Evolutionary conservation across 2,329 filamentous ascomycete species (phyloP).

Genomic region (Sclerotinia borealis): DNA sequence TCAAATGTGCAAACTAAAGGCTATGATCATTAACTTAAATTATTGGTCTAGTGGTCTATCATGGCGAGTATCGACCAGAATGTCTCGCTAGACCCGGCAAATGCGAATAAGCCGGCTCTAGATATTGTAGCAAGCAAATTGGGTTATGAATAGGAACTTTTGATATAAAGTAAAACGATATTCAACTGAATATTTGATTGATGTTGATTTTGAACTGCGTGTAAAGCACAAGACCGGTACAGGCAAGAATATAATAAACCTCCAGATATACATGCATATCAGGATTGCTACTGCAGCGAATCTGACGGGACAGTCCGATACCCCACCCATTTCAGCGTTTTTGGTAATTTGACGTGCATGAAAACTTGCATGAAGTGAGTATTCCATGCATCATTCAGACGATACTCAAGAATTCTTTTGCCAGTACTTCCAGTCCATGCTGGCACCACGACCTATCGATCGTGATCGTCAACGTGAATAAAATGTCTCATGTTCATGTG

Average conservation of each 20-base stretch:
- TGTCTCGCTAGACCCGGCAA: not conserved
- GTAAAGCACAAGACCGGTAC: not conserved
- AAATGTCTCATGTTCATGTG: not conserved
- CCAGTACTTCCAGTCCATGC: not conserved
- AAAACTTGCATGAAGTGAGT: not conserved
- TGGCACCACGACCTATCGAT: constrained; percentile 1
- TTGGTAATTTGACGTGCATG: not conserved
- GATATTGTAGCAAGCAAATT: not conserved
- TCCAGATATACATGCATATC: not conserved
- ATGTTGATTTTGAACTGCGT: not conserved
- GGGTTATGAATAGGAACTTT: not conserved
- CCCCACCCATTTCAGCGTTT: not conserved
- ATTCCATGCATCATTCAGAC: not conserved
- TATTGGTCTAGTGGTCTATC: not conserved
- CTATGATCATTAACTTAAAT: not conserved
- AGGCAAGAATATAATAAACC: not conserved
- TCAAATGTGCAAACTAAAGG: not conserved
- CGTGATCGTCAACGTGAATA: not conserved
- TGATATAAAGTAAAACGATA: not conserved
- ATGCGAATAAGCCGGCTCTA: not conserved
- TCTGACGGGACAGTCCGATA: not conserved
- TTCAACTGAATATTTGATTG: not conserved
- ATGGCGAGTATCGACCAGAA: not conserved
- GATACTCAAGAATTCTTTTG: not conserved
- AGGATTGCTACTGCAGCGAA: not conserved